A percentile compares a stretch with the other conserved stretches of the same genome.
phyloP scores from a whole-genome alignment of 164 flowering plant genomes.

The Berberis thunbergii region DNA sequence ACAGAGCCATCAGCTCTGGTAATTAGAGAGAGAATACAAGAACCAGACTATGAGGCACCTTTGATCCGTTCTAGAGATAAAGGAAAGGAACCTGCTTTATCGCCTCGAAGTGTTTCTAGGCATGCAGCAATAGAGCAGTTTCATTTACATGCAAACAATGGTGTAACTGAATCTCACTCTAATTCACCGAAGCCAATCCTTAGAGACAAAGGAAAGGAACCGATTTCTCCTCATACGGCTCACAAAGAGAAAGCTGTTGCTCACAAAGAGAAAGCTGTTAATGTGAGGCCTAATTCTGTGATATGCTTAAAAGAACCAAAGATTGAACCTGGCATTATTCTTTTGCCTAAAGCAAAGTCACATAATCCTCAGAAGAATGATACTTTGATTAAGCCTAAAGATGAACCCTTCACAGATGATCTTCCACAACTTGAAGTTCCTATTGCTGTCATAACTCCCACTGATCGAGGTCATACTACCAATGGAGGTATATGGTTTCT shows the following conservation, averaged over 20 bases:
- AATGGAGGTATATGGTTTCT: conserved; percentile 23
- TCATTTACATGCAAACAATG: neutral
- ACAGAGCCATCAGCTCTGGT: neutral
- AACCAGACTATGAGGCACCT: neutral
- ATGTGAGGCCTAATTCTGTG: conserved; percentile 15
- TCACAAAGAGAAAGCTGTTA: conserved; percentile 13
- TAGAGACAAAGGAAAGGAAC: conserved; percentile 2
- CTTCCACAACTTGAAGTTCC: conserved; percentile 32
- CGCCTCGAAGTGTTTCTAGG: neutral
- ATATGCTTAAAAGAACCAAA: conserved; percentile 27
- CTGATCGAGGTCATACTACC: neutral
- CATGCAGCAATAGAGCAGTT: neutral
- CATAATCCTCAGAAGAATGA: conserved; percentile 3
- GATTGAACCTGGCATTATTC: conserved; percentile 23
- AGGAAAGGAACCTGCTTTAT: conserved; percentile 5
- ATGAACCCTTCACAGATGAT: conserved; percentile 39
- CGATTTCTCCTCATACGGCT: conserved; percentile 15
- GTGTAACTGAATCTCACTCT: conserved; percentile 1
- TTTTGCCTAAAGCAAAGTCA: conserved; percentile 15
- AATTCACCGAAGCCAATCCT: conserved; percentile 2
- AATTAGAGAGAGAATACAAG: neutral
- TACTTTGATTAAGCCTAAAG: conserved; percentile 40
- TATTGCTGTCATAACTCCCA: conserved; percentile 34
- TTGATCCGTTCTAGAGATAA: conserved; percentile 10
- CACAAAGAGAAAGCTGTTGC: conserved; percentile 14